These are phyloP conservation scores for Xylogone sp. DNA, from an alignment of 2,329 filamentous ascomycete genomes.

Conservation along the genomic window DNA sequence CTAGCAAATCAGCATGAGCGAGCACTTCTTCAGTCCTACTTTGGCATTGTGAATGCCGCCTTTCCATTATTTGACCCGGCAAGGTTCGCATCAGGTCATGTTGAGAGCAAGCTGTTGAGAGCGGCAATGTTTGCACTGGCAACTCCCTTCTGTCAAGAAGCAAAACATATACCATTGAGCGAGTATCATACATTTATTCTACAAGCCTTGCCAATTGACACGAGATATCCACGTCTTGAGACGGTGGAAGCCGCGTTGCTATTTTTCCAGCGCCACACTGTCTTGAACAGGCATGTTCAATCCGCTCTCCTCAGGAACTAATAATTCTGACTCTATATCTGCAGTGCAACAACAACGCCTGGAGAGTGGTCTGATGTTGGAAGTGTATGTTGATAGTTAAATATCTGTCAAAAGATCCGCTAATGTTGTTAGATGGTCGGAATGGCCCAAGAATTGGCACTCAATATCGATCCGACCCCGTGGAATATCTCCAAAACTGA, in stretches of 20 bases:
- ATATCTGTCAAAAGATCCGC: background rate
- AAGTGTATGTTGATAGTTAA: background rate
- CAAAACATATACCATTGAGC: conserved; percentile 3
- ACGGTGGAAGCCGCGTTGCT: conserved; percentile 21
- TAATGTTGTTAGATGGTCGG: conserved; percentile 9
- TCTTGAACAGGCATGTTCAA: background rate
- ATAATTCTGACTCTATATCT: background rate
- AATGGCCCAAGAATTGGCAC: conserved; percentile 24
- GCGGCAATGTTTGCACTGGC: conserved; percentile 22
- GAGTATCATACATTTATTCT: background rate
- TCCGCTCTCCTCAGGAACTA: background rate
- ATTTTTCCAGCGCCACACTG: conserved; percentile 14
- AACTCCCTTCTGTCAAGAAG: conserved; percentile 16
- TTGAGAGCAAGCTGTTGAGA: conserved; percentile 15
- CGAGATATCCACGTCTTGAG: conserved; percentile 18
- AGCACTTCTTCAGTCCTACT: conserved; percentile 17
- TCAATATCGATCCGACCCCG: conserved; percentile 22
- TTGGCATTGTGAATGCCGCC: conserved; percentile 19
- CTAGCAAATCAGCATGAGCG: conserved; percentile 14
- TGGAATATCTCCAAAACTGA: conserved; percentile 26
- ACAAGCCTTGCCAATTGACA: conserved; percentile 16
- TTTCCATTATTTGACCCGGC: conserved; percentile 22
- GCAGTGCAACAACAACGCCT: conserved; percentile 3
- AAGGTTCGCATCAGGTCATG: conserved; percentile 11
- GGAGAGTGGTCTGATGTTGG: conserved; percentile 7